A percentile compares a stretch with the other conserved stretches of the same genome.
Conservation (phyloP, 129 eudicot genomes). For the Dittrichia graveolens region DNA sequence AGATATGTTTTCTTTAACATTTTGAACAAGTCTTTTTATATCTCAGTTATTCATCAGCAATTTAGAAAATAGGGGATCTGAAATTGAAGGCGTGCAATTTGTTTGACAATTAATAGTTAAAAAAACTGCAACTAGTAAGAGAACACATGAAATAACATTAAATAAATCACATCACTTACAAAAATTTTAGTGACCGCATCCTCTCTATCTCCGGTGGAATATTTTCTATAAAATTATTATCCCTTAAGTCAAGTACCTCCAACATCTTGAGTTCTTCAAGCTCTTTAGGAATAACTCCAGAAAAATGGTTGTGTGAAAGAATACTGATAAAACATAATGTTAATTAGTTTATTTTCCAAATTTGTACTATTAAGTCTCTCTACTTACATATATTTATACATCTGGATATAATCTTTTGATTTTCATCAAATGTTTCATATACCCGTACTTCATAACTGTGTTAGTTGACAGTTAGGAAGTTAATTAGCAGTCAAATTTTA, state of each 20-base stretch:
- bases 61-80: neutral
- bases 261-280: constrained; percentile 56
- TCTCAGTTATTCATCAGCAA: neutral
- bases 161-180: constrained; percentile 49
- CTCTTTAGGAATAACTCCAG: constrained; percentile 68
- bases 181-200: constrained; percentile 50
- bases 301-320: constrained; percentile 63
- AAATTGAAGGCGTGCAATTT: neutral
- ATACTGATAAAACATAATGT: constrained; percentile 37
- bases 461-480: too few species aligned
- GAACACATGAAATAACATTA: neutral
- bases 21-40: neutral
- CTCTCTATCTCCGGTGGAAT: constrained; percentile 58
- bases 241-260: constrained; percentile 73
- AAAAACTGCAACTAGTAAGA: neutral
- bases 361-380: neutral
- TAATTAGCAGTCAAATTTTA: too few species aligned
- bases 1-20: neutral
- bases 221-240: constrained; percentile 56
- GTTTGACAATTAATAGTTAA: neutral
- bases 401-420: neutral
- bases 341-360: too few species aligned
- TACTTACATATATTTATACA: neutral
- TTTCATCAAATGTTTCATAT: neutral
- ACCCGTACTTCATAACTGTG: neutral